Evolutionary conservation across 345 rosid genomes (phyloP), one percentile per base, ranked within the genome.

Genomic region (Geranium brycei): DNA sequence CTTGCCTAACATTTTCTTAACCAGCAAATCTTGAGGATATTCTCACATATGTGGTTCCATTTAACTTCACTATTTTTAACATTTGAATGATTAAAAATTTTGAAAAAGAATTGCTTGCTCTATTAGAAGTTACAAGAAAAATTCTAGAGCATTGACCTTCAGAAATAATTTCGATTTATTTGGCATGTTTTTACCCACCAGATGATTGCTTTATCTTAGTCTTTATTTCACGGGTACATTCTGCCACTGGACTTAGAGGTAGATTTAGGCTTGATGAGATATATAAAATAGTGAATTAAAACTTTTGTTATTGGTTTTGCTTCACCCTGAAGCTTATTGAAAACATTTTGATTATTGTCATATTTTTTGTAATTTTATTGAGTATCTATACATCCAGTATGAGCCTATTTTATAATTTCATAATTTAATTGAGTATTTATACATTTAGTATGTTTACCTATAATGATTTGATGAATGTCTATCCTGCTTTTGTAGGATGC

Each of bases 401-500:
- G 6, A 41, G 51, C 47, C 15, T 19, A 32, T 32, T 18, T 23
- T 32, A 13, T 17, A 53, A 32, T n/a, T 5, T 64, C 15, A 38
- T 7, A 12, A 19, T 28, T 8, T 53, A 47, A 16, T 17, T 38
- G 40, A 17, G 18, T 2, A 32, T 18, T 18, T 62, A 13, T 19
- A 32, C 38, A 32, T 3, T 32, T 3, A 2, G 6, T 32, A 32
- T 32, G 38, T 32, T 32, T 32, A 32, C 38, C 6, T 32, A 2
- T 2, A 32, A 47, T 8, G 7, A 15, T 64, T 28, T 17, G n/a
- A 31, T 32, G n/a, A 59, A 7, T 38, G 19, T 13, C 31, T 30
- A 56, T 57, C n/a, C 69, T 77, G 59, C 7, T 28, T 71, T 68
- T 81, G 66, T 75, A 91, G 99, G 97, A 95, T 78, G 89, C 97